A percentile compares a stretch with the other conserved stretches of the same genome.
These are phyloP conservation scores for Dissophora ornata DNA, from an alignment of 192 early-diverging fungal species.

Conservation along the genomic window DNA sequence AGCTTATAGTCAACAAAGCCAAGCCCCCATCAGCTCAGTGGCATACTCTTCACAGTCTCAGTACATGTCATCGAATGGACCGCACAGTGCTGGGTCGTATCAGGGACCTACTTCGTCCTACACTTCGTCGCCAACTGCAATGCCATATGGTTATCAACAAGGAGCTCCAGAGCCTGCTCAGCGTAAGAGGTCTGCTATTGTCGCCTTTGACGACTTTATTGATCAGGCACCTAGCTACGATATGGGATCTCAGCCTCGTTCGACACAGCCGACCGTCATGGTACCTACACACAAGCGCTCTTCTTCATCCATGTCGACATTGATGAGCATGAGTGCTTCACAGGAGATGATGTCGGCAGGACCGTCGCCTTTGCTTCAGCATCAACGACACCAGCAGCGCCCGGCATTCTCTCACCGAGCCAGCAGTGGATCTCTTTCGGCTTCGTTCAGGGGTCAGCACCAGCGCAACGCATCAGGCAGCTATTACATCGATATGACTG, in stretches of 20 bases:
- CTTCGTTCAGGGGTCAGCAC: slow-evolving; percentile 26
- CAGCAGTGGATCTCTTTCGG: slow-evolving; percentile 18
- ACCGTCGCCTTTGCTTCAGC: slow-evolving; percentile 15
- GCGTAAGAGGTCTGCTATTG: slow-evolving; percentile 46
- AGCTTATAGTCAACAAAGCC: not conserved
- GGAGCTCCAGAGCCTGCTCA: slow-evolving; percentile 11
- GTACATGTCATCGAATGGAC: slow-evolving; percentile 2
- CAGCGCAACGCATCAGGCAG: slow-evolving; percentile 43
- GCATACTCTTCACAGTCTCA: slow-evolving; percentile 13
- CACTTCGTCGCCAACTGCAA: slow-evolving; percentile 5
- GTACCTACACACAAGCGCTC: slow-evolving; percentile 40
- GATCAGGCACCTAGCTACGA: slow-evolving; percentile 20
- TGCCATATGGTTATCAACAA: slow-evolving; percentile 15
- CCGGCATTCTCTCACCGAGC: slow-evolving; percentile 12
- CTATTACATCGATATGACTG: slow-evolving; percentile 34
- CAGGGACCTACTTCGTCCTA: not conserved
- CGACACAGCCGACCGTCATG: not conserved
- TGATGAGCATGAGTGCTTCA: slow-evolving; percentile 14
- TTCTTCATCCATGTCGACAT: slow-evolving; percentile 21
- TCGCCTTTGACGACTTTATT: slow-evolving; percentile 39
- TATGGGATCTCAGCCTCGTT: not conserved
- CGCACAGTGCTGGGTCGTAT: not conserved
- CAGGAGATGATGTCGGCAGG: slow-evolving; percentile 18
- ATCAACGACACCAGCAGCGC: slow-evolving; percentile 1
- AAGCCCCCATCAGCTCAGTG: not conserved